Base-by-base conservation (phyloP, 1,284 basidiomycete genomes). In the Tilletia caries region DNA sequence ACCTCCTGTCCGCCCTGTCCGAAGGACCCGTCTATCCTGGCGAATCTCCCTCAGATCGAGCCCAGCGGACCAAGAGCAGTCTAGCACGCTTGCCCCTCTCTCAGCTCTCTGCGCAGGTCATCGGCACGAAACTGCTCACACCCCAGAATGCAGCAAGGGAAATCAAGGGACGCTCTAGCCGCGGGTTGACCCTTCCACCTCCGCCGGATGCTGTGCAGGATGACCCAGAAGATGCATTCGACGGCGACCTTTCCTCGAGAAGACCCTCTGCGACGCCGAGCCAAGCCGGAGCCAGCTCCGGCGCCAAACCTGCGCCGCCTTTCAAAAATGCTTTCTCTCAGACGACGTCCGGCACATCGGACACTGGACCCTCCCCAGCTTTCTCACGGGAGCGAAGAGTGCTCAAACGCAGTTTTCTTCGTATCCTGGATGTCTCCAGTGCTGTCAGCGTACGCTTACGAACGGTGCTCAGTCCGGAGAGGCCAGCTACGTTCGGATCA, bases 381-480 rank as follows among this genome's bases (percentile, higher is more conserved):
- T 50, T 50, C 23, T 50, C 48, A 6, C 48, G 48, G 20, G 48
- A 50, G 48, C 48, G 48, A 8, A 50, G 48, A 50, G 12, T n/a
- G 48, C 48, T 50, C 12, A 50, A 25, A 50, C 18, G 48, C 8
- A 50, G 48, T 18, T 50, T 20, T 25, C 23, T 50, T 20, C 48
- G 48, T 8, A 25, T 50, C 20, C 20, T 50, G 48, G 52, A 54
- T 23, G 23, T 13, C 15, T 54, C 52, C 23, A 54, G 29, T 23
- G 52, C 29, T 29, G 52, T 54, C 52, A 54, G 29, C 23, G 52
- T 54, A 23, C 52, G 52, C 52, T 54, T 54, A 54, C 52, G 52
- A 23, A 54, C 52, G n/a, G 52, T 54, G n/a, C 23, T 54, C 25
- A 54, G 52, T 29, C 52, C 52, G 13, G 52, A 23, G 52, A 23